These are phyloP conservation scores for Coemansia reversa DNA, from an alignment of 192 early-diverging fungal genomes.

Conservation along the genomic window DNA sequence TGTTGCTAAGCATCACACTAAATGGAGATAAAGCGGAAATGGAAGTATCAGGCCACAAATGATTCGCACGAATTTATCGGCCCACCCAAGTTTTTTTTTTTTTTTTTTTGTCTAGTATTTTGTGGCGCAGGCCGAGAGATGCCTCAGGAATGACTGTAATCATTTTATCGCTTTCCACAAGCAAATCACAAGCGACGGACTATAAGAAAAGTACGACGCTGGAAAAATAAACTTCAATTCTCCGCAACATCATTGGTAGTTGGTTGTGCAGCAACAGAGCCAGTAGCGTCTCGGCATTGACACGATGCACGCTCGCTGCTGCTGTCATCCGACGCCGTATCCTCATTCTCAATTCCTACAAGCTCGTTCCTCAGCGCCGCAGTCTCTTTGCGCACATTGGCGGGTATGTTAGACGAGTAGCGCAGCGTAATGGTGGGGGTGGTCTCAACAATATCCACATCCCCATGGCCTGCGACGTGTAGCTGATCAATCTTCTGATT, in stretches of 20 bases:
- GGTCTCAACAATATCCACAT: slow-evolving; percentile 47
- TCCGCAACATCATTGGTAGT: not conserved
- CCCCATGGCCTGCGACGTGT: slow-evolving; percentile 47
- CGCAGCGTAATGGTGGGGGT: slow-evolving; percentile 50
- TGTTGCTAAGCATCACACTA: not conserved
- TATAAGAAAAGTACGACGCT: too few species aligned
- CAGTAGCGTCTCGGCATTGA: not conserved
- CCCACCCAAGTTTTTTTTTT: not conserved
- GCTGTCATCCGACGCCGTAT: slow-evolving; percentile 32
- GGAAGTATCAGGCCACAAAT: not conserved
- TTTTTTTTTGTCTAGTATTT: not conserved
- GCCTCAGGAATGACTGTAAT: too few species aligned
- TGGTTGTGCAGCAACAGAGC: not conserved
- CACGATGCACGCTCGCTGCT: slow-evolving; percentile 18
- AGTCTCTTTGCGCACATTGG: slow-evolving; percentile 47
- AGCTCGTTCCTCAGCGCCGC: slow-evolving; percentile 53
- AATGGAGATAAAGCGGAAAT: not conserved
- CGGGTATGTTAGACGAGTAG: slow-evolving; percentile 49
- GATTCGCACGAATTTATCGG: not conserved
- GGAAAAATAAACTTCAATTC: not conserved
- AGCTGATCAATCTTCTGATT: slow-evolving; percentile 50
- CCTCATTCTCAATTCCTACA: slow-evolving; percentile 45
- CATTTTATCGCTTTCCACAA: too few species aligned
- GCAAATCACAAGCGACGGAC: too few species aligned
- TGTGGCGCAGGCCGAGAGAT: not conserved